Base-by-base conservation (phyloP, 1,284 basidiomycete species). In the Clitocybe nebularis region DNA sequence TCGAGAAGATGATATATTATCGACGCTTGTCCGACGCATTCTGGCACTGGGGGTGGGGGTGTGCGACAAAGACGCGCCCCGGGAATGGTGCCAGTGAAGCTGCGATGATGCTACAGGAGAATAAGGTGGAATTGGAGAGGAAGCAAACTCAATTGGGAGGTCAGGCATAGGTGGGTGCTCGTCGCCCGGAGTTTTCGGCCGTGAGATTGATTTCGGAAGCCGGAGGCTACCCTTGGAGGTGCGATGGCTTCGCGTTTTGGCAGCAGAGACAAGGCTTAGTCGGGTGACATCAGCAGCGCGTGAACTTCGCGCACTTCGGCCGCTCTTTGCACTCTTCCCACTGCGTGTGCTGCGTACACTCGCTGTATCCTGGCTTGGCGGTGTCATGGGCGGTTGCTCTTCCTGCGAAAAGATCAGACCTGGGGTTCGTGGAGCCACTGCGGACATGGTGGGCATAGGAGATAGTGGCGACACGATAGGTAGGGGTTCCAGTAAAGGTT, bases 191-290 rank as follows among this genome's bases (percentile, higher is more conserved):
- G 55, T 51, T 46, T 52, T 56, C 17, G 46, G 48, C 19, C 46
- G 43, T 51, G 53, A 57, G 17, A 50, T 51, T 7, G 44, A 36
- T 6, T 47, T 59, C 10, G 74, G 76, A 17, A 83, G 58, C 1
- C 81, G 72, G 20, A 84, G 61, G 51, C 75, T 81, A 24, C 75
- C 70, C 50, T 79, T 74, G 8, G 78, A 81, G 7, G 74, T 65
- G 13, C 79, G 73, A 41, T 69, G 59, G 54, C 77, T 81, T 25
- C 81, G 69, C 50, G 67, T 77, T 45, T 74, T 72, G 6, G 82
- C 82, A 2, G 81, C 77, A 23, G 68, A 67, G 8, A 84, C 74
- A 4, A 70, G 64, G 41, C 66, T 63, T 3, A 69, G 56, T 8
- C 67, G 63, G 23, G 55, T 65, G 6, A 46, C 51, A 8, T 68